Conservation (phyloP, 148 eudicot genomes). For the Bassia scoparia region DNA sequence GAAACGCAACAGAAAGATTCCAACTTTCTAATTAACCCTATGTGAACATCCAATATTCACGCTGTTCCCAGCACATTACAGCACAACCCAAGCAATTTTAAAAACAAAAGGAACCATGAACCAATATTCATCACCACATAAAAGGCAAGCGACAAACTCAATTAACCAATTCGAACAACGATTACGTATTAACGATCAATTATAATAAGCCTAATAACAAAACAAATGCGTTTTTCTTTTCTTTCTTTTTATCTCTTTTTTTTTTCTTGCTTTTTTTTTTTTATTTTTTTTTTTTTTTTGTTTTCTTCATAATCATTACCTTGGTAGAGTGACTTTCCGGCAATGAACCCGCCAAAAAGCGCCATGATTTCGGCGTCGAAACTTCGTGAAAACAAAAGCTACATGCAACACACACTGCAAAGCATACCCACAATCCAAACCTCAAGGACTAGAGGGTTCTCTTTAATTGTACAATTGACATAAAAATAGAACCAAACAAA, state of each 20-base stretch:
- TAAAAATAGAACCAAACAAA: slow-evolving; percentile 45
- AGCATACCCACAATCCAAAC: slow-evolving; percentile 66
- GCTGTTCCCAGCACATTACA: too few species aligned
- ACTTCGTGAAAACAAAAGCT: slow-evolving; percentile 45
- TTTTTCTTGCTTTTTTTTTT: too few species aligned
- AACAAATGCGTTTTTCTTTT: too few species aligned
- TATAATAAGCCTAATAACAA: not conserved
- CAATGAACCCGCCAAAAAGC: slow-evolving; percentile 14
- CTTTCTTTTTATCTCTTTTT: too few species aligned
- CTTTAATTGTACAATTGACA: slow-evolving; percentile 41
- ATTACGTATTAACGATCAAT: not conserved
- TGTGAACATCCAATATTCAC: too few species aligned
- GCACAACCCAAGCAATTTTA: too few species aligned
- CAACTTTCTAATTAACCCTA: too few species aligned
- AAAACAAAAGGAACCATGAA: too few species aligned
- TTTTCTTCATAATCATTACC: slow-evolving; percentile 30
- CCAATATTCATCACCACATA: too few species aligned
- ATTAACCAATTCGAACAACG: slow-evolving; percentile 8
- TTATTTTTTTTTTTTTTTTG: not conserved
- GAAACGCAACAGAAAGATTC: too few species aligned
- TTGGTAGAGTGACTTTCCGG: slow-evolving; percentile 23
- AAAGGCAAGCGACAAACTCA: not conserved
- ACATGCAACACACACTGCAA: slow-evolving; percentile 60
- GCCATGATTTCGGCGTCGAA: slow-evolving; percentile 33
- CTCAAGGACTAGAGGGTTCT: slow-evolving; percentile 54